phyloP scores from a whole-genome alignment of 2,329 filamentous ascomycete genomes.

The Trichoderma breve region DNA sequence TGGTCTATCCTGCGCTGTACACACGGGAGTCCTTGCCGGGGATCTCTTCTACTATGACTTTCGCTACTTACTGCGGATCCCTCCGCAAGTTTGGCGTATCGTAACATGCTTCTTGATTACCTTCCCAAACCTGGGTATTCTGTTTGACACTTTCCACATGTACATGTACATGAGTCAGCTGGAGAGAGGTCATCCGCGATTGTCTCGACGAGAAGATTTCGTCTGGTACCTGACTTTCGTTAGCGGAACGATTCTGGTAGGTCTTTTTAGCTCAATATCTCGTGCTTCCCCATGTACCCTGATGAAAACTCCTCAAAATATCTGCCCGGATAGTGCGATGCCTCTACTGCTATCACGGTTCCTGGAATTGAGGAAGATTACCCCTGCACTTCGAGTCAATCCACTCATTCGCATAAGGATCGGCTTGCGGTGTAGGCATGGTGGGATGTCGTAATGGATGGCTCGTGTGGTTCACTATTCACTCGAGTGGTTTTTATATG shows the following conservation, averaged over 20 bases:
- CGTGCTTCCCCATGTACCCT: slow-evolving; percentile 15
- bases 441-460: slow-evolving; percentile 73
- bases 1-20: slow-evolving; percentile 57
- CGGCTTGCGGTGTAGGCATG: slow-evolving; percentile 67
- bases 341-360: slow-evolving; percentile 74
- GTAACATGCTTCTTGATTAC: slow-evolving; percentile 45
- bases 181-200: slow-evolving; percentile 69
- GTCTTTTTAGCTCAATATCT: slow-evolving; percentile 37
- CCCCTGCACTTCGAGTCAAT: slow-evolving; percentile 61
- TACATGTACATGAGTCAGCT: slow-evolving; percentile 75
- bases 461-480: slow-evolving; percentile 61
- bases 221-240: slow-evolving; percentile 78
- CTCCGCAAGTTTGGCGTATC: slow-evolving; percentile 45
- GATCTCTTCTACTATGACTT: slow-evolving; percentile 53
- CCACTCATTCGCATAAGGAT: slow-evolving; percentile 67
- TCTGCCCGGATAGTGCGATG: slow-evolving; percentile 73
- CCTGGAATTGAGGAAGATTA: slow-evolving; percentile 81
- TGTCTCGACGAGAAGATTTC: slow-evolving; percentile 73
- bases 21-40: slow-evolving; percentile 52
- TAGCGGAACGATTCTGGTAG: slow-evolving; percentile 71
- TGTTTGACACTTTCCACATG: slow-evolving; percentile 73
- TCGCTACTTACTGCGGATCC: slow-evolving; percentile 51
- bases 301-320: slow-evolving; percentile 53
- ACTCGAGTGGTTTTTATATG: slow-evolving; percentile 58
- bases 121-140: slow-evolving; percentile 44